Evolutionary conservation across 23 red algal species (phyloP), one percentile per base, ranked within the genome.

Genomic region (Cyanidiococcus yangmingshanensis): DNA sequence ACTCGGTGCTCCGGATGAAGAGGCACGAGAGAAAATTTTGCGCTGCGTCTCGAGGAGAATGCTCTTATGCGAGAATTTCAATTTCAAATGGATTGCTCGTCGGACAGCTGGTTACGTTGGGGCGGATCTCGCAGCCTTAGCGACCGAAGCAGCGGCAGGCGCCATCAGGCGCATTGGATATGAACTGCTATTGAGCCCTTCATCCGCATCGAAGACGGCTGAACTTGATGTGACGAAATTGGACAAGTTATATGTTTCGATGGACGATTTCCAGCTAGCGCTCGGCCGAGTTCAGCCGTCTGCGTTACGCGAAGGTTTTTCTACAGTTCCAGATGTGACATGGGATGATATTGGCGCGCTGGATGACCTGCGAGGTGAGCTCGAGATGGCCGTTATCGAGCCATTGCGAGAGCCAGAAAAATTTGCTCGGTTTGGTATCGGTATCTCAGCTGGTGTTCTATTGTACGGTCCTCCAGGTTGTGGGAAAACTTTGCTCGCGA

Each of bases 401-500:
- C 94, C 94, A 17, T 82, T 90, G 27, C 77, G 83, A 37, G 45
- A 80, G 40, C 88, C 87, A 0, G 82, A 89, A 37, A 21, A 59
- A 34, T 98, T 92, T 74, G 68, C 82, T 17, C 59, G 79, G 33
- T 71, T 98, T 30, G 94, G 94, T 2, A 63, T 98, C 34, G 24
- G 77, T 40, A 79, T 85, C 30, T 80, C 89, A 0, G 86, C 86
- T 57, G 94, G 94, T 27, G 89, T 98, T 12, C 79, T 98, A n/a
- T 76, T 98, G 41, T 98, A 98, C 76, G 94, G 94, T 1, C 94
- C 94, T 1, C 94, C 94, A 2, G 94, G 94, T 0, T 98, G 94
- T 41, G 89, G 94, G 36, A 98, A 98, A 79, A 98, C 94, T 36
- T 59, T 98, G 59, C 81, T 98, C 57, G 94, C 94, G 37, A 85